phyloP scores from a whole-genome alignment of 148 eudicot genomes.

The Diospyros kaki region DNA sequence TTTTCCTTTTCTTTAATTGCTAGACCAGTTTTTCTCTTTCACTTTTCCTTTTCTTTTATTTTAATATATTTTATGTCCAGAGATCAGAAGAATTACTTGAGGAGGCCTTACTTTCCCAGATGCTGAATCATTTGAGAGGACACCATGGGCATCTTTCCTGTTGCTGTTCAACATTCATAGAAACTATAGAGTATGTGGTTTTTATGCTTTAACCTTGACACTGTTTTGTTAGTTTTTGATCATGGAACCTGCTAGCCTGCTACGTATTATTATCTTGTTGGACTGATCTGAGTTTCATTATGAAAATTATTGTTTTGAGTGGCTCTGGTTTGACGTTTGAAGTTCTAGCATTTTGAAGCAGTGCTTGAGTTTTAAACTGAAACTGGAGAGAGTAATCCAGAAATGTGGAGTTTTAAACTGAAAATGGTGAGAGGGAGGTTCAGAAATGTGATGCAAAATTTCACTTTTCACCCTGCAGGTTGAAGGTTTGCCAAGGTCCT shows the following conservation, averaged over 20 bases:
- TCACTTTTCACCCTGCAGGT: slow-evolving; percentile 30
- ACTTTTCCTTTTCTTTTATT: slow-evolving; percentile 14
- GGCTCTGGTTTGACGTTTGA: background rate
- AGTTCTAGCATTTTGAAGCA: background rate
- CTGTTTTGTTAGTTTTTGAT: background rate
- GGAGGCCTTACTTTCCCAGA: slow-evolving; percentile 78
- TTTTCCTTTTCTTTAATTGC: background rate
- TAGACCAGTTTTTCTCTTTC: slow-evolving; percentile 1
- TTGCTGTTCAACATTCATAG: slow-evolving; percentile 69
- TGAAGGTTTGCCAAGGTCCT: slow-evolving; percentile 77
- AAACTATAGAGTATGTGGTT: slow-evolving; percentile 64
- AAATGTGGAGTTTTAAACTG: background rate
- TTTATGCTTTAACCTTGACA: background rate
- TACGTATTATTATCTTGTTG: background rate
- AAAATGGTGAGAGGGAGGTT: background rate
- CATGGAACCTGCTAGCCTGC: background rate
- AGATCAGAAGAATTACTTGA: slow-evolving; percentile 80
- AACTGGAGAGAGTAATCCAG: background rate
- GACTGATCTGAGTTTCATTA: background rate
- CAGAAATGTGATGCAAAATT: background rate
- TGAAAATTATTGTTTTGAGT: background rate
- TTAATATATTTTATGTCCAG: slow-evolving; percentile 31
- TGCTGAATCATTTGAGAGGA: slow-evolving; percentile 75
- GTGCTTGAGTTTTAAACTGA: background rate
- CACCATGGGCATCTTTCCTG: slow-evolving; percentile 39